Base-by-base conservation (phyloP, 768 basidiomycete species). In the Cubamyces sp. region DNA sequence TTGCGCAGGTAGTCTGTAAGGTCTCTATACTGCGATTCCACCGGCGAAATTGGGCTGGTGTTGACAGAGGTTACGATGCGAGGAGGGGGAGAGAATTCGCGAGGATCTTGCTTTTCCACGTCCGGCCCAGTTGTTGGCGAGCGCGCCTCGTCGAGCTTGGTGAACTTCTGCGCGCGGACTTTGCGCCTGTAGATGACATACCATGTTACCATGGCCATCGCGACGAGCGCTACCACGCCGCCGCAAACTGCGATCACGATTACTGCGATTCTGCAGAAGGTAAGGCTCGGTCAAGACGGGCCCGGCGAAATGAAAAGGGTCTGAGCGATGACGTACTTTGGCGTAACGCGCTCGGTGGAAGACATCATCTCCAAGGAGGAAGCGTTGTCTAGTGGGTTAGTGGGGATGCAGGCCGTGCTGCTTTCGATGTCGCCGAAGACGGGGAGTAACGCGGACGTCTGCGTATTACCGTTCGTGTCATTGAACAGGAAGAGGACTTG, bases 401-500 rank as follows among this genome's bases (percentile, higher is more conserved):
- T 51, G 8, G 68, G 64, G 23, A 77, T 59, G 64, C 76, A 77
- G 26, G 61, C 53, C 5, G 64, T 65, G 45, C 67, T 60, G 66
- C 67, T 73, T 6, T 65, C 58, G 26, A 60, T 52, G 42, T 69
- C 63, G 11, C 61, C 74, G 71, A 39, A 64, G 72, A 84, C 76
- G 7, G 77, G 76, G 15, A 85, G 66, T 26, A 84, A 70, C 21
- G 74, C 57, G 1, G 81, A 78, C 3, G 82, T 79, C 64, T 82
- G 76, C 26, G 64, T 70, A 55, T 78, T 71, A 1, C 74, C 75
- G 16, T 69, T 60, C 2, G 75, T 74, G 64, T 82, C 81, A 54
- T 78, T 74, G 49, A 85, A 72, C 39, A 83, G 64, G 46, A 88
- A 67, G 1, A 82, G 71, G 3, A 82, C 73, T 28, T 79, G 71